phyloP scores from a whole-genome alignment of 1,284 basidiomycete genomes.

The Apiotrichum laibachii region DNA sequence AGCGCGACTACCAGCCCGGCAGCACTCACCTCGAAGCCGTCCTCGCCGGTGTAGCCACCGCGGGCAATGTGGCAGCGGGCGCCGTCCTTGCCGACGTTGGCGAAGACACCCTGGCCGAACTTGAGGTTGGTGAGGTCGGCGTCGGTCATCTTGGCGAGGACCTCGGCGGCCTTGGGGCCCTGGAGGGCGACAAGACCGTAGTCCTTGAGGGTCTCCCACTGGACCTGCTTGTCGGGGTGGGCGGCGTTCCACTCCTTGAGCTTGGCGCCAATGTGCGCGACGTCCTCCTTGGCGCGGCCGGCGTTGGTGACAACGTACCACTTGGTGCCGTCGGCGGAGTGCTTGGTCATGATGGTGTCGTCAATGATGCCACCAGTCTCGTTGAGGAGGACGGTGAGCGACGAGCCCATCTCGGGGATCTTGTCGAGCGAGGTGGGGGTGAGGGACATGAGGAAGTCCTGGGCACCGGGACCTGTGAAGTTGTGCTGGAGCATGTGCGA shows the following conservation, averaged over 20 bases:
- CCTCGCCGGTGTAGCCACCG: constrained; percentile 98
- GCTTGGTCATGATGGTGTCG: constrained; percentile 82
- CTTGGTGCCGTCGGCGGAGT: constrained; percentile 62
- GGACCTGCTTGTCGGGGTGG: constrained; percentile 63
- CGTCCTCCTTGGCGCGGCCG: constrained; percentile 75
- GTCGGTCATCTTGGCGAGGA: constrained; percentile 70
- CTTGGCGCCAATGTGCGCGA: constrained; percentile 70
- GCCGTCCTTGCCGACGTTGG: constrained; percentile 60
- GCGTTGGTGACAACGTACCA: constrained; percentile 98
- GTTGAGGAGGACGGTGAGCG: constrained; percentile 85
- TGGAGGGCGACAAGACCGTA: constrained; percentile 91
- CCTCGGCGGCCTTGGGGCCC: constrained; percentile 78
- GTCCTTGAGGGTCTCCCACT: constrained; percentile 75
- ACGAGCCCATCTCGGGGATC: constrained; percentile 68
- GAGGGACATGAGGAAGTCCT: constrained; percentile 78
- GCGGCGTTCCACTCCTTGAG: constrained; percentile 70
- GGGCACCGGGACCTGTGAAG: constrained; percentile 70
- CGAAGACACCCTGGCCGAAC: constrained; percentile 75
- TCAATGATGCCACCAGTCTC: constrained; percentile 91
- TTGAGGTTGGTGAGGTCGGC: constrained; percentile 66
- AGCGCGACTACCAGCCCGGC: background rate
- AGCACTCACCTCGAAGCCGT: constrained; percentile 82
- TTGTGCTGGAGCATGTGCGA: constrained; percentile 94
- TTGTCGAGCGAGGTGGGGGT: constrained; percentile 74
- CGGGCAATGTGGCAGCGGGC: constrained; percentile 86